Base-by-base conservation (phyloP, 176 grass and related monocot genomes). In the Oryza brachyantha region DNA sequence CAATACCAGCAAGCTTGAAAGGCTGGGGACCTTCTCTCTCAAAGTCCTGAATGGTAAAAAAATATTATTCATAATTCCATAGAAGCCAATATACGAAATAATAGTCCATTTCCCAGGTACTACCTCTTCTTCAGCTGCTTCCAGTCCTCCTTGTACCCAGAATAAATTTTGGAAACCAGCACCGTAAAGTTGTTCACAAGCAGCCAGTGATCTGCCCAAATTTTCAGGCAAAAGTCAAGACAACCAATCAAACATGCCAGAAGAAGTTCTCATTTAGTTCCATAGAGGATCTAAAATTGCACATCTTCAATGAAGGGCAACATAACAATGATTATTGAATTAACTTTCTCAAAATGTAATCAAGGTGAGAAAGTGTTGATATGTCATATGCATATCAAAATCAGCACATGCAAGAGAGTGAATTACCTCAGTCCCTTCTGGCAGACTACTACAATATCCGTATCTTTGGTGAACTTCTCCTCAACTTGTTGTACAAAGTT, bases 121-220 rank as follows among this genome's bases (percentile, higher is more conserved):
- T 90, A 98, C 95, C 92, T 98, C 96, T 72, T 98, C 96, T 84
- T 94, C 90, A 78, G 96, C 85, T 63, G 92, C 96, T 74, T 98
- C 96, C 13, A 94, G 29, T 64, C 96, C 95, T 90, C 95, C 92
- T 98, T 98, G 92, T 66, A 94, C 90, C 92, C 92, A 94, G 76
- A 98, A 98, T 63, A 98, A 84, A 85, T 84, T 98, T 88, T 87
- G 75, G 69, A 88, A 98, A 38, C 96, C 96, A 84, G 90, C 87
- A 43, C 72, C 87, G 40, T 91, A 98, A 82, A 98, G 90, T 73
- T 91, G 86, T 66, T 98, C 96, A 21, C 92, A 93, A 71, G 96
- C 96, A 17, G 96, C 96, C 29, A 95, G 84, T 64, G 96, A 98
- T 87, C 96, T 98, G 76, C 37, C 40, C 60, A 35, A 29, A 32